Conservation (phyloP, 2,329 filamentous ascomycete genomes). For the Aspergillus melleus region DNA sequence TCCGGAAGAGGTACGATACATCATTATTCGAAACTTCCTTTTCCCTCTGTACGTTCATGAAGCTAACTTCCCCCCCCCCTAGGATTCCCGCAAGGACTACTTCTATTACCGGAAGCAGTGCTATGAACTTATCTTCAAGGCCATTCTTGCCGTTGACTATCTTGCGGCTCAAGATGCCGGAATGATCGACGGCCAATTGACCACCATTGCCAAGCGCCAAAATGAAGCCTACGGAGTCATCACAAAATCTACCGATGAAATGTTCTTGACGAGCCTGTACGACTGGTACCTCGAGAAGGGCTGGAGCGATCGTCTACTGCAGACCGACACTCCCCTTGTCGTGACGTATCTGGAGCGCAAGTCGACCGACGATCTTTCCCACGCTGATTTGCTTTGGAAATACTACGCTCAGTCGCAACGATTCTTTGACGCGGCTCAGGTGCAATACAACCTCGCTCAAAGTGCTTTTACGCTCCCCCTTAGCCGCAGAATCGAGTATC, state of each 20-base stretch:
- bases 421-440: conserved; percentile 83
- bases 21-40: neutral
- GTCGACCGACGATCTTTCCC: conserved; percentile 68
- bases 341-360: conserved; percentile 81
- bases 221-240: conserved; percentile 90
- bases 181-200: conserved; percentile 73
- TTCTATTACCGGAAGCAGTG: conserved; percentile 74
- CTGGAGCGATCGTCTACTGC: conserved; percentile 81
- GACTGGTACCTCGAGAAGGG: conserved; percentile 92
- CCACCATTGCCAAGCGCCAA: conserved; percentile 73
- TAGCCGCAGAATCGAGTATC: conserved; percentile 81
- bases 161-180: conserved; percentile 69
- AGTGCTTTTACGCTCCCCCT: conserved; percentile 79
- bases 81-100: conserved; percentile 67
- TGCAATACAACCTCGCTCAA: conserved; percentile 79
- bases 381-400: conserved; percentile 88
- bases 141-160: conserved; percentile 74
- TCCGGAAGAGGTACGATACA: conserved; percentile 53
- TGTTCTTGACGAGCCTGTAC: conserved; percentile 95
- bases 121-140: conserved; percentile 84
- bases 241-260: conserved; percentile 82
- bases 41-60: neutral
- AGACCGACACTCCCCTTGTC: conserved; percentile 81
- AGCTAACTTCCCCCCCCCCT: conserved; percentile 21
- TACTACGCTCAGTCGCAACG: conserved; percentile 84